Conservation (phyloP, 495 filamentous ascomycete species). For the Penicillium ochrochloron region DNA sequence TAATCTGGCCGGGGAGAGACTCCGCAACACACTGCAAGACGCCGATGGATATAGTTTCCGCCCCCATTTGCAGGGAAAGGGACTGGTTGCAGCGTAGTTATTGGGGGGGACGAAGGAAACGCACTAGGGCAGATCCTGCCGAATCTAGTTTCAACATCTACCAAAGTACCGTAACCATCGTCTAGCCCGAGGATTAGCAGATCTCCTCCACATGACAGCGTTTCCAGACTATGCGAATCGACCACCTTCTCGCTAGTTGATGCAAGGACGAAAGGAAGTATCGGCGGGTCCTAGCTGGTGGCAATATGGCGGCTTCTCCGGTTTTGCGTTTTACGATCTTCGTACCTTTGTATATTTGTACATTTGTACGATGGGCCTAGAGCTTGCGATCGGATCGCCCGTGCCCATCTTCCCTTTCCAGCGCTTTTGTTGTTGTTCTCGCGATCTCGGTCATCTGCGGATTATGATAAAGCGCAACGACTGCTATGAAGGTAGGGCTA, state of each 20-base stretch:
- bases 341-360: not conserved
- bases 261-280: constrained; percentile 36
- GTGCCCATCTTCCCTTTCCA: constrained; percentile 5
- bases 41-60: constrained; percentile 22
- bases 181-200: constrained; percentile 14
- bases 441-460: not conserved
- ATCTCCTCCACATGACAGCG: constrained; percentile 23
- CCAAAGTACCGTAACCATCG: constrained; percentile 8
- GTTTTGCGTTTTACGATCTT: constrained; percentile 18
- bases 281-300: constrained; percentile 27
- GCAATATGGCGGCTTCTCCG: constrained; percentile 27
- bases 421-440: not conserved
- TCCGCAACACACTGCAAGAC: not conserved
- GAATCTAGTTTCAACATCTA: not conserved
- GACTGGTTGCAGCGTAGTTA: constrained; percentile 14
- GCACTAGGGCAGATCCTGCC: not conserved
- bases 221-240: constrained; percentile 16
- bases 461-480: constrained; percentile 24
- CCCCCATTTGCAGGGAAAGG: constrained; percentile 9
- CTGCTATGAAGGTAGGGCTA: constrained; percentile 22
- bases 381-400: constrained; percentile 24
- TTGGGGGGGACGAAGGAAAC: not conserved
- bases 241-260: constrained; percentile 8
- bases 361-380: constrained; percentile 5
- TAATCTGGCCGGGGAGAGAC: not conserved